These are phyloP conservation scores for Asterochloris erici DNA, from an alignment of 139 green algal genomes.

Conservation along the genomic window DNA sequence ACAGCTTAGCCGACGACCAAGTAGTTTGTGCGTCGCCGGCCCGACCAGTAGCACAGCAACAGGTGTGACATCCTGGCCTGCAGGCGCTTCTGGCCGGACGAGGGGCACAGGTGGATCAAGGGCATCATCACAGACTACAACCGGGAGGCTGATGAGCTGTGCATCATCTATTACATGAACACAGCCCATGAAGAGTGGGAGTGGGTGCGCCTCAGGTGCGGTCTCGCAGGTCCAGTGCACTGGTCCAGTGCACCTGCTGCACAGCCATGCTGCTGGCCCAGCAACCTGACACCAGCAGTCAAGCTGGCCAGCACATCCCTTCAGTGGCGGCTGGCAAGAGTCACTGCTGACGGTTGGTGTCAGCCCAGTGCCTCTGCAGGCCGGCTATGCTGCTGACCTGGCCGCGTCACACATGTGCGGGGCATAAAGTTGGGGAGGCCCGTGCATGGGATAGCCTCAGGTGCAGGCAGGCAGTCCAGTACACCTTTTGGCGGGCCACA, in stretches of 20 bases:
- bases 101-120: constrained; percentile 38
- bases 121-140: constrained; percentile 43
- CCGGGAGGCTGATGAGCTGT: background rate
- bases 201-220: constrained; percentile 18
- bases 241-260: background rate
- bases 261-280: no score
- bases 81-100: constrained; percentile 33
- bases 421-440: no score
- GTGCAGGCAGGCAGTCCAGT: no score
- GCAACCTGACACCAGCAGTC: background rate
- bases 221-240: background rate
- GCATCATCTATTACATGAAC: constrained; percentile 23
- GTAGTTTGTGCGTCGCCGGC: background rate
- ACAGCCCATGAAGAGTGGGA: constrained; percentile 11
- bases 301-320: background rate
- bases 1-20: no score
- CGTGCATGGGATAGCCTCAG: no score
- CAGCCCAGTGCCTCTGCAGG: no score
- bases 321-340: no score
- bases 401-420: no score
- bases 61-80: background rate
- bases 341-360: no score
- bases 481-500: no score
- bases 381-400: no score
- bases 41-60: no score